phyloP scores from a whole-genome alignment of 805 yeast genomes.

The Starmerella cellae region DNA sequence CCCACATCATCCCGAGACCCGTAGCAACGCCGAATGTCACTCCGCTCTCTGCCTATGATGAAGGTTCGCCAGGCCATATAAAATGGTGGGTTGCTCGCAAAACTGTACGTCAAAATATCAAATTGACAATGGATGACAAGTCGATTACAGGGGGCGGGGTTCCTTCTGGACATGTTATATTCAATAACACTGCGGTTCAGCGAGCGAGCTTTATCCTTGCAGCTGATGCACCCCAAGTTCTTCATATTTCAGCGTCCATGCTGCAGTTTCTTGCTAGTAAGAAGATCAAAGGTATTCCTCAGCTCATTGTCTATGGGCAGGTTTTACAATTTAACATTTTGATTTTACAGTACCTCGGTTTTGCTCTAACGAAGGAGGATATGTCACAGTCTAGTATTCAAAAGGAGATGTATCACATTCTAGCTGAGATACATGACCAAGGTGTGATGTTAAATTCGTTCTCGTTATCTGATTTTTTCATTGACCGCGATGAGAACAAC shows the following conservation, averaged over 20 bases:
- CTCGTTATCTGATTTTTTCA: constrained; percentile 14
- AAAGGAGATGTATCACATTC: constrained; percentile 11
- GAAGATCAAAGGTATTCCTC: neutral
- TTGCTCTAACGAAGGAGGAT: neutral
- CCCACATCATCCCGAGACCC: too few species aligned
- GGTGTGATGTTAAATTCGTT: neutral
- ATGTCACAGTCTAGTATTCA: neutral
- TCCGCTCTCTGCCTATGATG: constrained; percentile 12
- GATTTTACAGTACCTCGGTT: neutral
- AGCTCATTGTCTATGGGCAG: neutral
- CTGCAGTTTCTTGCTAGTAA: neutral
- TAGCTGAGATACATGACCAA: constrained; percentile 14
- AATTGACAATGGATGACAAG: neutral
- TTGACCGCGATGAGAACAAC: constrained; percentile 10
- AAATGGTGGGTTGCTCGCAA: constrained; percentile 15
- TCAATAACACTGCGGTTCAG: too few species aligned
- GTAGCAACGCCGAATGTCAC: constrained; percentile 9
- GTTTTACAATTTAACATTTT: neutral
- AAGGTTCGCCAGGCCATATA: constrained; percentile 6
- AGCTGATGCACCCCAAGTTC: too few species aligned
- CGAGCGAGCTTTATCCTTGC: too few species aligned
- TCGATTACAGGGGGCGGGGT: too few species aligned
- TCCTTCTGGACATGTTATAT: too few species aligned
- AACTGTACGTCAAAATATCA: neutral
- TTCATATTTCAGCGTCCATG: neutral